Base-by-base conservation (phyloP, 805 yeast genomes). In the Metschnikowia matae region DNA sequence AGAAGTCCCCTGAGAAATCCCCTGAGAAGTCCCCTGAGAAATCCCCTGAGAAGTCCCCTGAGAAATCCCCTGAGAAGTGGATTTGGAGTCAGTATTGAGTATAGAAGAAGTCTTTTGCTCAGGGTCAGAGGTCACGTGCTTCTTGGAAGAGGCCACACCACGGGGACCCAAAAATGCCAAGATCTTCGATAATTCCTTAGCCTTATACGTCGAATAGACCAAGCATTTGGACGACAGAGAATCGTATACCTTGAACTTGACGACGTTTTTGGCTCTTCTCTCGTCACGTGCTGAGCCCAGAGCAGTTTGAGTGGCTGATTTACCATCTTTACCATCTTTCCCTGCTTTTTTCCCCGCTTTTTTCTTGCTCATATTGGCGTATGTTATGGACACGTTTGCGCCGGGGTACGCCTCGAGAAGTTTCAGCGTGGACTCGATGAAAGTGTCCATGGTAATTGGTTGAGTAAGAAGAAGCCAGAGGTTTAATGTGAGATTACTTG, bases 141-240 rank as follows among this genome's bases (percentile, higher is more conserved):
- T 26, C 26, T 42, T 52, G 23, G 45, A 46, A n/a, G 49, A 46
- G 23, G 46, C 42, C 15, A 83, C 85, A 3, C 84, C 84, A 48
- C 75, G 70, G 4, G 90, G 90, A 0, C 96, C 96, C 44, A 89
- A 62, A 6, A 87, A 85, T 44, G 87, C 79, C 63, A 87, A 69
- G 20, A 89, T 62, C 56, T 91, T 78, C 21, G 88, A 82, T 41
- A 90, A 78, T 64, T 89, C 96, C 63, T 89, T 88, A 44, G 77
- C 68, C 56, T 84, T 84, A 54, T 71, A 69, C 0, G 92, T 82
- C 52, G 71, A 74, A 62, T 75, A 81, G 53, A 74, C 77, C 65
- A 83, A 78, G 52, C 83, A 76, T 38, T 82, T 74, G 6, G 91
- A 91, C 15, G 81, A 71, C 15, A 69, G 75, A 2, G 90, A 78